Percentiles rank a stretch among this genome's conserved stretches.
These are phyloP conservation scores for Plasmopara halstedii DNA, from an alignment of 352 stramenopile genomes.

Conservation along the genomic window DNA sequence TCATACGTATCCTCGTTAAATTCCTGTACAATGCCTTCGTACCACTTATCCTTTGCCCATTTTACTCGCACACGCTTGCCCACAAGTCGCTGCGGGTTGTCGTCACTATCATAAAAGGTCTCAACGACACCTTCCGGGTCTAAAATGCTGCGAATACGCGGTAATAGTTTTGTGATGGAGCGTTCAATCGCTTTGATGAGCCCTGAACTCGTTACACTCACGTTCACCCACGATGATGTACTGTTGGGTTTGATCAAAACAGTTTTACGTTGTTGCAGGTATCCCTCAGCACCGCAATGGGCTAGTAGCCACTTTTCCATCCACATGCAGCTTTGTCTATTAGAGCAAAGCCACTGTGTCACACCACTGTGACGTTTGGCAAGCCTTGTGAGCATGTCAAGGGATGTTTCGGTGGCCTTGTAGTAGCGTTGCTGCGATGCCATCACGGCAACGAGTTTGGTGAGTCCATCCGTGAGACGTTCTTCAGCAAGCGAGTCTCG, in stretches of 20 bases:
- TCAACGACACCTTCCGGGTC: constrained; percentile 36
- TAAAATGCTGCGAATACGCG: constrained; percentile 45
- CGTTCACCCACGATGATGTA: constrained; percentile 72
- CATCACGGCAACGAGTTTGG: constrained; percentile 66
- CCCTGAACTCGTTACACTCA: constrained; percentile 42
- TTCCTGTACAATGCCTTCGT: constrained; percentile 64
- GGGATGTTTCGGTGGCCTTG: constrained; percentile 79
- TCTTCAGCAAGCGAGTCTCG: constrained; percentile 56
- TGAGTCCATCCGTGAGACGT: constrained; percentile 62
- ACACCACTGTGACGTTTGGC: constrained; percentile 69
- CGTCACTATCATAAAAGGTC: constrained; percentile 85
- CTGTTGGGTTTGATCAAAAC: constrained; percentile 80
- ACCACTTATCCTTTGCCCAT: constrained; percentile 88
- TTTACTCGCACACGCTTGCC: constrained; percentile 81
- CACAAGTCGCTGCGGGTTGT: constrained; percentile 77
- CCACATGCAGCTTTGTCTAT: constrained; percentile 62
- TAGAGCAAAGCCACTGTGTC: constrained; percentile 53
- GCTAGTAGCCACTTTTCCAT: constrained; percentile 77
- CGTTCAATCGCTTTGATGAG: constrained; percentile 62
- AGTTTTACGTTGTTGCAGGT: constrained; percentile 68
- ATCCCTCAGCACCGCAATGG: constrained; percentile 57
- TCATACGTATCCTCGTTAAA: constrained; percentile 80
- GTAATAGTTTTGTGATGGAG: constrained; percentile 47
- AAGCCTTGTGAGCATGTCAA: constrained; percentile 81
- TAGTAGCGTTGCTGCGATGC: constrained; percentile 81